phyloP scores from a whole-genome alignment of 306 rosid genomes.

The Vigna radiata region DNA sequence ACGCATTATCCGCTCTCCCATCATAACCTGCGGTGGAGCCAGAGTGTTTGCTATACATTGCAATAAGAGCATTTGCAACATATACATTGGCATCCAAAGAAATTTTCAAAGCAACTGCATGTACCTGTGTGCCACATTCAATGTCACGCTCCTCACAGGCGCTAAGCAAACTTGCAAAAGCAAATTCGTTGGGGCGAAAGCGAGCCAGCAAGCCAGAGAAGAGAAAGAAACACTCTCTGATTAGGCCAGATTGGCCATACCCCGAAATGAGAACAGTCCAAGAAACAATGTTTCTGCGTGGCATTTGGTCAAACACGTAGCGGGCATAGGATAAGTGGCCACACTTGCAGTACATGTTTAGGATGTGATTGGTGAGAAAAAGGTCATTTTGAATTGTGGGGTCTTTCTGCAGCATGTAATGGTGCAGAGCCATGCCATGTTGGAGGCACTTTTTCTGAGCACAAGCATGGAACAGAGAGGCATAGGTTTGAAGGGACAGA shows the following conservation, averaged over 20 bases:
- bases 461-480: conserved; percentile 73
- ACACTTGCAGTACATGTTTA: conserved; percentile 81
- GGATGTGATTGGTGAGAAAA: conserved; percentile 72
- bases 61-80: conserved; percentile 85
- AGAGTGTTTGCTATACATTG: conserved; percentile 74
- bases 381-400: conserved; percentile 51
- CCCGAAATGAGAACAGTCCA: conserved; percentile 90
- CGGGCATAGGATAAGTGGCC: conserved; percentile 60
- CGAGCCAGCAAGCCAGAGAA: conserved; percentile 62
- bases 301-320: conserved; percentile 73
- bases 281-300: conserved; percentile 67
- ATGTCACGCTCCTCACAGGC: conserved; percentile 49
- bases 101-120: conserved; percentile 74
- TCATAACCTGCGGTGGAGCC: conserved; percentile 40
- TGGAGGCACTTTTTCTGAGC: conserved; percentile 61
- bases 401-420: conserved; percentile 57
- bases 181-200: conserved; percentile 75
- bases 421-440: conserved; percentile 73
- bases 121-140: conserved; percentile 75
- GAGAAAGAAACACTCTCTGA: conserved; percentile 56
- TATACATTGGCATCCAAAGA: conserved; percentile 65
- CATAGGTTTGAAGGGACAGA: conserved; percentile 64
- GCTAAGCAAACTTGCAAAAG: conserved; percentile 78
- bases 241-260: conserved; percentile 56
- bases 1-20: conserved; percentile 56